Evolutionary conservation across 176 grass and related monocot genomes (phyloP).

Genomic region (Musa troglodytarum): DNA sequence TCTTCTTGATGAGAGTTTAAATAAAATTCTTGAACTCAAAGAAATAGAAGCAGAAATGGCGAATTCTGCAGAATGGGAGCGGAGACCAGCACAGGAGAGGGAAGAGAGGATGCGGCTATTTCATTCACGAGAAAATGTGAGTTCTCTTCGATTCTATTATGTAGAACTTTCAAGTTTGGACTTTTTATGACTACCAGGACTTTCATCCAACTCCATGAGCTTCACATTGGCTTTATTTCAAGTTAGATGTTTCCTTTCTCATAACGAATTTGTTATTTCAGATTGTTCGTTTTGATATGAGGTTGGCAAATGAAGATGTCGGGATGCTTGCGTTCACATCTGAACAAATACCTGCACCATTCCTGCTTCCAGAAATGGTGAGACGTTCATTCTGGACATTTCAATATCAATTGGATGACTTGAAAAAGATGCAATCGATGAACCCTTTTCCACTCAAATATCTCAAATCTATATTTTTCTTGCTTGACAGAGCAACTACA

Average conservation of each 20-base stretch:
- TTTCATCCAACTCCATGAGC: too few relatives aligned
- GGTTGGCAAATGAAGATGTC: constrained; percentile 95
- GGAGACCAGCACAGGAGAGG: constrained; percentile 77
- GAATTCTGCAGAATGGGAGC: constrained; percentile 61
- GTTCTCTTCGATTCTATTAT: constrained; percentile 26
- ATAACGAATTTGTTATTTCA: constrained; percentile 30
- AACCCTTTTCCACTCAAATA: neutral
- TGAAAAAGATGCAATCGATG: neutral
- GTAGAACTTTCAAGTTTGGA: neutral
- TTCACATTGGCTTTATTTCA: neutral
- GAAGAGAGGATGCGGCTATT: constrained; percentile 79
- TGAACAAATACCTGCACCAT: constrained; percentile 94
- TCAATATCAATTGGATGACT: neutral
- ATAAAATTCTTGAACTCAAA: constrained; percentile 95
- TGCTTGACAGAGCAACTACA: neutral
- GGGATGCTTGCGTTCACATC: constrained; percentile 95
- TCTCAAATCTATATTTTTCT: neutral
- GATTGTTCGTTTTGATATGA: constrained; percentile 96
- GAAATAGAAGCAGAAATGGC: constrained; percentile 96
- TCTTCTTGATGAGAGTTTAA: constrained; percentile 98
- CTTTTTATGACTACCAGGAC: neutral
- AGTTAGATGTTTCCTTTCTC: neutral
- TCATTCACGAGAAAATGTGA: constrained; percentile 86
- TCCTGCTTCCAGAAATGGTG: constrained; percentile 98
- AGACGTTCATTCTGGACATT: neutral